A percentile compares a stretch with the other conserved stretches of the same genome.
phyloP scores from a whole-genome alignment of 352 stramenopile species.

The Globisporangium canariense region DNA sequence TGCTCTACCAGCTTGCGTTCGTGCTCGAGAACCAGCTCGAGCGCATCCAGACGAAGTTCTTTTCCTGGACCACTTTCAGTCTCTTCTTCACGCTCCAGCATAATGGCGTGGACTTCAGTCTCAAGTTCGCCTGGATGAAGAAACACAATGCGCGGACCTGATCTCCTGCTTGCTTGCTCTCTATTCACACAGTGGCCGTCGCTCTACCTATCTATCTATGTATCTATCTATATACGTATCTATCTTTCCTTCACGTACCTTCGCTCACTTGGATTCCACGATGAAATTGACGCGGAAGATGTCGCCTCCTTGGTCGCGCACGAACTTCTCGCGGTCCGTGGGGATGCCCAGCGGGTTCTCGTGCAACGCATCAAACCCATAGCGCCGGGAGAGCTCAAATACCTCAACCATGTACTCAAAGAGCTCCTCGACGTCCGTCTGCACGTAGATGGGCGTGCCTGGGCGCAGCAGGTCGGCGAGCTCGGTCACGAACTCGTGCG shows the following conservation, averaged over 20 bases:
- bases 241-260: background rate
- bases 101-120: constrained; percentile 17
- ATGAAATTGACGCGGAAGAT: constrained; percentile 67
- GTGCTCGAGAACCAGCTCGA: constrained; percentile 33
- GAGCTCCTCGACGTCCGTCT: constrained; percentile 81
- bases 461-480: constrained; percentile 50
- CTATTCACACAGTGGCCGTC: background rate
- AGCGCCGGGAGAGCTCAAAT: constrained; percentile 53
- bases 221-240: background rate
- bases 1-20: constrained; percentile 33
- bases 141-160: background rate
- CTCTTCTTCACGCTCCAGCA: constrained; percentile 26
- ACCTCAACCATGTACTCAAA: constrained; percentile 84
- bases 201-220: background rate
- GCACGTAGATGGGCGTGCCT: constrained; percentile 69
- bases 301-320: constrained; percentile 56
- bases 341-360: constrained; percentile 63
- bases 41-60: constrained; percentile 20
- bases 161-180: background rate
- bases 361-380: constrained; percentile 33
- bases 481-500: constrained; percentile 54
- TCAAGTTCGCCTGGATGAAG: constrained; percentile 4
- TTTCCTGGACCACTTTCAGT: constrained; percentile 30
- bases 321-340: constrained; percentile 74
- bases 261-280: constrained; percentile 15